Evolutionary conservation across 495 filamentous ascomycete species (phyloP).

Genomic region (Terfezia claveryi): DNA sequence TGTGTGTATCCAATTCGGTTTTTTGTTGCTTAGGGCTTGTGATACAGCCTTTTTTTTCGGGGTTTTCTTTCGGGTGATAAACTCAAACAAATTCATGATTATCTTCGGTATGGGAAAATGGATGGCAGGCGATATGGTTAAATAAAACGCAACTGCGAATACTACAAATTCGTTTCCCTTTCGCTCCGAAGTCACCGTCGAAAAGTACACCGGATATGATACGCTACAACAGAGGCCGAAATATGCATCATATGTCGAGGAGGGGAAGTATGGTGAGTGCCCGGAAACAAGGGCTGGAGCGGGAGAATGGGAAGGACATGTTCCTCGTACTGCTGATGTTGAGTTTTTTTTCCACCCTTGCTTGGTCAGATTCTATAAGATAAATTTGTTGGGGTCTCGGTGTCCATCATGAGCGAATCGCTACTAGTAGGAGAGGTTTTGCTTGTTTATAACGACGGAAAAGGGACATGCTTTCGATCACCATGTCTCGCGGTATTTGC

Average conservation of each 20-base stretch:
- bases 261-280: neutral
- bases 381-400: too few relatives aligned
- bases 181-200: neutral
- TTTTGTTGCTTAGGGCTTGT: neutral
- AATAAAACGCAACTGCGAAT: neutral
- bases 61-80: neutral
- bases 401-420: too few relatives aligned
- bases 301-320: too few relatives aligned
- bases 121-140: neutral
- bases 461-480: too few relatives aligned
- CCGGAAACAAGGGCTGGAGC: too few relatives aligned
- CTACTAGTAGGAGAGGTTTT: too few relatives aligned
- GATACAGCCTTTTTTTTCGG: neutral
- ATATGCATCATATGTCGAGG: neutral
- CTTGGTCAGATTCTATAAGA: too few relatives aligned
- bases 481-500: too few relatives aligned
- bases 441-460: too few relatives aligned
- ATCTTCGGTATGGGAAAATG: neutral
- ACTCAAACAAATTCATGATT: neutral
- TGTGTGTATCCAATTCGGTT: neutral
- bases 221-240: neutral
- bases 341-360: too few relatives aligned
- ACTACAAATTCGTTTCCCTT: neutral
- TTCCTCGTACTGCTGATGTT: too few relatives aligned
- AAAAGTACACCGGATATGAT: neutral